Evolutionary conservation across 1,284 basidiomycete species (phyloP), one percentile per base, ranked within the genome.

Genomic region (Apiotrichum mycotoxinovorans): DNA sequence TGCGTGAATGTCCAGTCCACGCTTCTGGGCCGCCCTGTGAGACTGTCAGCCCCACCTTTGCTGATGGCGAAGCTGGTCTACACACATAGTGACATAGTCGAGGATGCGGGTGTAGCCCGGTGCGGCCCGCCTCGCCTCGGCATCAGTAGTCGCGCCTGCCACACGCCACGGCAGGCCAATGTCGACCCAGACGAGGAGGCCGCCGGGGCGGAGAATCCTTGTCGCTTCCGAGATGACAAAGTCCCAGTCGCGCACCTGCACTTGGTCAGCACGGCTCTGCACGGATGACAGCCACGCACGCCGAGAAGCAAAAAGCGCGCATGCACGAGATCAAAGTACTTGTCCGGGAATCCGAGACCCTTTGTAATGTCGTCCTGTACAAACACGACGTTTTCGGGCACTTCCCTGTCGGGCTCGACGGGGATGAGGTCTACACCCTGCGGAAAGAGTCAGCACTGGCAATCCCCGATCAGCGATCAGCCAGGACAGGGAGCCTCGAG

Each of bases 301-400:
- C 54, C 61, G 7, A 52, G 48, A 10, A 57, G 51, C 3, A 62
- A 34, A 33, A 50, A 52, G 33, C 61, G 42, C 17, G 54, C 30
- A 42, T 63, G 61, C 30, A 63, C 55, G 11, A 60, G 35, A 51
- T 63, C 61, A 48, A 63, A 60, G 18, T 35, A 52, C 18, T 44
- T 34, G 27, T 63, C 57, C 11, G 61, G 61, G 37, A 57, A 63
- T 11, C 46, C 45, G 33, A 62, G 34, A 12, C 57, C 57, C n/a
- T 48, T 42, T 2, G 57, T 59, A 3, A 54, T 30, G 22, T 60
- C 61, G n/a, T 62, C 58, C 20, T 51, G 47, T 2, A 52, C 52
- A 47, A 59, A 62, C 20, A 52, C 49, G 10, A 59, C 51, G 43
- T 62, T 62, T 33, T 60, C 52, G 17, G 61, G 61, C 22, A 62